Evolutionary conservation across 2,329 filamentous ascomycete species (phyloP).

Genomic region (Fusarium beomiforme): DNA sequence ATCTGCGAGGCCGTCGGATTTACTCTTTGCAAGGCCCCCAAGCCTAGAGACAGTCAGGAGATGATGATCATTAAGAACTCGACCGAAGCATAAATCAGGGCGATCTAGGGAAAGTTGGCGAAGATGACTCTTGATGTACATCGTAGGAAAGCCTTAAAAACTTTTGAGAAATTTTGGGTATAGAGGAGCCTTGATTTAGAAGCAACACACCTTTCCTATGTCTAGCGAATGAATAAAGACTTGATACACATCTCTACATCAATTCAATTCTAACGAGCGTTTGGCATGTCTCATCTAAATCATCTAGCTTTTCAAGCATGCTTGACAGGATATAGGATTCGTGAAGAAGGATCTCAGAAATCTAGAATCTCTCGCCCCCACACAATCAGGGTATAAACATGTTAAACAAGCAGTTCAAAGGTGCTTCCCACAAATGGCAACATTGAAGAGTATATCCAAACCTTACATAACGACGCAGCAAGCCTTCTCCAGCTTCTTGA

Average conservation of each 20-base stretch:
- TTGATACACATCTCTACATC: slow-evolving; percentile 13
- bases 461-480: slow-evolving; percentile 81
- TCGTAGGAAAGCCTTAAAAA: neutral
- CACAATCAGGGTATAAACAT: slow-evolving; percentile 9
- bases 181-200: neutral
- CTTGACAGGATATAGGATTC: neutral
- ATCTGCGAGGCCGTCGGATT: slow-evolving; percentile 47
- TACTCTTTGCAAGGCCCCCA: slow-evolving; percentile 39
- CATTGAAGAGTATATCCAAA: slow-evolving; percentile 10
- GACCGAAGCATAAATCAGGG: neutral
- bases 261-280: slow-evolving; percentile 6
- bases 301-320: slow-evolving; percentile 5
- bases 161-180: neutral
- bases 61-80: neutral
- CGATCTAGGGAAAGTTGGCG: neutral
- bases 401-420: slow-evolving; percentile 8
- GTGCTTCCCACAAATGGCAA: neutral
- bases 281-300: slow-evolving; percentile 14
- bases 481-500: slow-evolving; percentile 72
- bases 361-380: slow-evolving; percentile 4
- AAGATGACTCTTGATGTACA: neutral
- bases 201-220: neutral
- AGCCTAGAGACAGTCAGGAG: slow-evolving; percentile 13
- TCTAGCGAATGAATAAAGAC: slow-evolving; percentile 10
- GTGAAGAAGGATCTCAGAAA: neutral